Percentiles rank a stretch among this genome's conserved stretches.
Conservation (phyloP, 2,329 filamentous ascomycete species). For the Eutypa lata region DNA sequence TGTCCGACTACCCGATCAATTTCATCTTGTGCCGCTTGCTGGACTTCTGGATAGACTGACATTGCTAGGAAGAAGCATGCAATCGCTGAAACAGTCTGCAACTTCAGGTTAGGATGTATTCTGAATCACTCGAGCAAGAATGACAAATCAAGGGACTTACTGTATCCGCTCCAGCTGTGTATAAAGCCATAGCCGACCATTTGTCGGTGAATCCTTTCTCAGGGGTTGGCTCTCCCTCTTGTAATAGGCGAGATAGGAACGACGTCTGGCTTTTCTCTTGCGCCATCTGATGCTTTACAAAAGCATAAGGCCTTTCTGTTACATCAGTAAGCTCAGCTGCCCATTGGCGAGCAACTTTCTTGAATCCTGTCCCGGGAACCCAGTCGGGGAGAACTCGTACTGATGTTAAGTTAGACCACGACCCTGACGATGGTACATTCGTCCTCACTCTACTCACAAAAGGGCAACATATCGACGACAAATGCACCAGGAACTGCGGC, state of each 20-base stretch:
- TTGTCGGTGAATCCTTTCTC: conserved; percentile 14
- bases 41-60: conserved; percentile 42
- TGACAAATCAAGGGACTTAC: conserved; percentile 8
- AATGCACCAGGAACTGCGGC: conserved; percentile 17
- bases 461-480: conserved; percentile 25
- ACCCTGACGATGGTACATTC: too few species aligned
- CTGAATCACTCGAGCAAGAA: background rate
- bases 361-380: conserved; percentile 25
- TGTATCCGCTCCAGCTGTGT: conserved; percentile 21
- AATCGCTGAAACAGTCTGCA: conserved; percentile 38
- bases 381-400: conserved; percentile 24
- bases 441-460: conserved; percentile 15
- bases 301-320: conserved; percentile 16
- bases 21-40: conserved; percentile 32
- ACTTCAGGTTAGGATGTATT: background rate
- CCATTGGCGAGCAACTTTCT: conserved; percentile 15
- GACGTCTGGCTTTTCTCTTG: conserved; percentile 10
- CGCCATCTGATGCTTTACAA: conserved; percentile 17
- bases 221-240: conserved; percentile 2
- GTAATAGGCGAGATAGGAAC: conserved; percentile 11
- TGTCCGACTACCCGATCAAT: conserved; percentile 29
- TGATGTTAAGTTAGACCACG: background rate
- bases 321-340: conserved; percentile 5
- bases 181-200: conserved; percentile 15
- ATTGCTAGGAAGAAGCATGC: conserved; percentile 45